Percentiles rank a stretch among this genome's conserved stretches.
phyloP scores from a whole-genome alignment of 2,329 filamentous ascomycete species.

The Ophiostoma perfectum region DNA sequence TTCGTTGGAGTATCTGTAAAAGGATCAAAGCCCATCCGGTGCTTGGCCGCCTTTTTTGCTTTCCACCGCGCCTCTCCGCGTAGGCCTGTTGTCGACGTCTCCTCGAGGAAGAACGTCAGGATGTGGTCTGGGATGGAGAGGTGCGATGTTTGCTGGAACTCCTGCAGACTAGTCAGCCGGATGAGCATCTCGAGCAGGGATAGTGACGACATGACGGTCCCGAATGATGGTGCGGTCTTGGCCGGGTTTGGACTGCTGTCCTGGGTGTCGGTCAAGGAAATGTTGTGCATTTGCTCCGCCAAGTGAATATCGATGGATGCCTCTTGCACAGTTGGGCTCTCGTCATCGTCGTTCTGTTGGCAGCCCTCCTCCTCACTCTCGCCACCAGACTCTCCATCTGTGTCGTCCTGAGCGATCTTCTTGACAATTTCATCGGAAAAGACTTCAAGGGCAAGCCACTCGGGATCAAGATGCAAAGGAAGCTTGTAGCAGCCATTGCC shows the following conservation, averaged over 20 bases:
- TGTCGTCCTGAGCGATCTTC: background rate
- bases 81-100: slow-evolving; percentile 50
- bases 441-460: slow-evolving; percentile 89
- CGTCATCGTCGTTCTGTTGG: slow-evolving; percentile 30
- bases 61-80: slow-evolving; percentile 42
- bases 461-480: slow-evolving; percentile 71
- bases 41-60: slow-evolving; percentile 43
- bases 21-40: slow-evolving; percentile 51
- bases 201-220: slow-evolving; percentile 49
- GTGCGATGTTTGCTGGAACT: slow-evolving; percentile 85
- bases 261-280: slow-evolving; percentile 33
- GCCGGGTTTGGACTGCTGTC: background rate
- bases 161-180: slow-evolving; percentile 78
- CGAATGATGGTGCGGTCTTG: slow-evolving; percentile 34
- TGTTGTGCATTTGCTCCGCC: slow-evolving; percentile 38
- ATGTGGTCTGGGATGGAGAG: slow-evolving; percentile 87
- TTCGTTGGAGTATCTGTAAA: slow-evolving; percentile 43
- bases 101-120: slow-evolving; percentile 76
- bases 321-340: slow-evolving; percentile 24
- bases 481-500: slow-evolving; percentile 47
- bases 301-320: slow-evolving; percentile 28
- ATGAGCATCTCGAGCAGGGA: slow-evolving; percentile 86
- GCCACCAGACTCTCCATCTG: slow-evolving; percentile 40
- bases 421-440: slow-evolving; percentile 55
- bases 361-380: slow-evolving; percentile 29